Conservation (phyloP, 140 eudicot genomes). For the Stevia rebaudiana region DNA sequence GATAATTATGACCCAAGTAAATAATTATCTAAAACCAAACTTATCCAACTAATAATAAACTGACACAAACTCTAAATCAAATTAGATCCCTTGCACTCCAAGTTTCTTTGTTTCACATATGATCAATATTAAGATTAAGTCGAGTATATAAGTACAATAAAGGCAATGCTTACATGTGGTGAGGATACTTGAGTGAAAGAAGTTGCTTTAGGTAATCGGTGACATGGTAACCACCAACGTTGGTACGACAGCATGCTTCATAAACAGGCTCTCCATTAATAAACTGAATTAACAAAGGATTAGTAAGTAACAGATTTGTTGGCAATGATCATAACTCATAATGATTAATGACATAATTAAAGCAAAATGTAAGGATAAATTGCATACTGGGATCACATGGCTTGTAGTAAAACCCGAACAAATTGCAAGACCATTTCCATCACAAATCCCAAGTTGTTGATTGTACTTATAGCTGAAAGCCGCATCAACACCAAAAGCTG, state of each 20-base stretch:
- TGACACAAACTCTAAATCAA: too few species aligned
- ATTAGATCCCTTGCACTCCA: too few species aligned
- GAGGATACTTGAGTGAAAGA: constrained; percentile 87
- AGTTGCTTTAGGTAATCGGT: constrained; percentile 96
- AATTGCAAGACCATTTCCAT: constrained; percentile 66
- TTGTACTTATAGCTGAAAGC: constrained; percentile 89
- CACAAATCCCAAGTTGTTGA: constrained; percentile 68
- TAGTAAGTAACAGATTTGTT: not conserved
- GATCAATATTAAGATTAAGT: too few species aligned
- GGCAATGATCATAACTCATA: not conserved
- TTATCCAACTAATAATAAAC: too few species aligned
- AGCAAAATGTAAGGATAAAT: not conserved
- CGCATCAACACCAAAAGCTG: constrained; percentile 95
- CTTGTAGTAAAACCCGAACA: constrained; percentile 89
- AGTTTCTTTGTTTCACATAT: too few species aligned
- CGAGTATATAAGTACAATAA: not conserved
- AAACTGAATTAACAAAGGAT: constrained; percentile 45
- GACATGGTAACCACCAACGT: constrained; percentile 95
- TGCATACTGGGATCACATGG: constrained; percentile 86
- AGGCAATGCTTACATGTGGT: constrained; percentile 59
- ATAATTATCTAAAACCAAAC: too few species aligned
- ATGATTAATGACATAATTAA: not conserved
- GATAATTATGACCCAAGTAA: too few species aligned
- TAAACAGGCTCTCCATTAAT: constrained; percentile 89
- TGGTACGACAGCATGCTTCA: constrained; percentile 92